phyloP scores from a whole-genome alignment of 2,329 filamentous ascomycete species.

The Colletotrichum sp. region DNA sequence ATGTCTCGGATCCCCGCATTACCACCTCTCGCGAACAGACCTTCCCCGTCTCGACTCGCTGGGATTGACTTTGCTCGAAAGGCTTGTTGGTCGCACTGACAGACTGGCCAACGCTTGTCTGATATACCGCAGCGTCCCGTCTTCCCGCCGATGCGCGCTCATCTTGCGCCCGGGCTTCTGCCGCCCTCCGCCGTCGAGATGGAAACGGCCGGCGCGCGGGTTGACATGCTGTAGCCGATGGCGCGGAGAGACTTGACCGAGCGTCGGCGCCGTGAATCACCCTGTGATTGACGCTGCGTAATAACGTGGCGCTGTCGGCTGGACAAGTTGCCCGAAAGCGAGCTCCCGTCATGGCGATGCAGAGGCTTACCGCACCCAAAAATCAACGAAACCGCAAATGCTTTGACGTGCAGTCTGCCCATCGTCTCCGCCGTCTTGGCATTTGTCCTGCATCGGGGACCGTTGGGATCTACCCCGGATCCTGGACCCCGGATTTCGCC shows the following conservation, averaged over 20 bases:
- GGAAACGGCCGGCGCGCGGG: not conserved
- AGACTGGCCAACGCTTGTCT: not conserved
- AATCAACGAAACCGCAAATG: not conserved
- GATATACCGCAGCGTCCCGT: not conserved
- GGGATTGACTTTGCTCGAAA: not conserved
- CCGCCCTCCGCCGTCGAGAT: not conserved
- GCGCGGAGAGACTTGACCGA: not conserved
- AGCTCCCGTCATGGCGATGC: not conserved
- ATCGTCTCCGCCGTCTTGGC: not conserved
- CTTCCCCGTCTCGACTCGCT: not conserved
- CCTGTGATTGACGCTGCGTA: not conserved
- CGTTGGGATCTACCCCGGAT: not conserved
- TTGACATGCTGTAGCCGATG: not conserved
- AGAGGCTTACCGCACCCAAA: not conserved
- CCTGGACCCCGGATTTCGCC: not conserved
- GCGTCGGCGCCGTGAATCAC: not conserved
- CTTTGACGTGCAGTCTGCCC: not conserved
- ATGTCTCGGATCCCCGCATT: conserved; percentile 12
- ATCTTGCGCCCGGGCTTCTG: not conserved
- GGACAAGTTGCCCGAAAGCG: not conserved
- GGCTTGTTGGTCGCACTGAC: not conserved
- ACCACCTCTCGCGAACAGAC: not conserved
- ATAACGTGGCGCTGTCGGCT: not conserved
- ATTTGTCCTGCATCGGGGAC: not conserved
- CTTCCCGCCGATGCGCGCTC: not conserved